Conservation (phyloP, 208 protist genomes). For the Trichomonas tenax region DNA sequence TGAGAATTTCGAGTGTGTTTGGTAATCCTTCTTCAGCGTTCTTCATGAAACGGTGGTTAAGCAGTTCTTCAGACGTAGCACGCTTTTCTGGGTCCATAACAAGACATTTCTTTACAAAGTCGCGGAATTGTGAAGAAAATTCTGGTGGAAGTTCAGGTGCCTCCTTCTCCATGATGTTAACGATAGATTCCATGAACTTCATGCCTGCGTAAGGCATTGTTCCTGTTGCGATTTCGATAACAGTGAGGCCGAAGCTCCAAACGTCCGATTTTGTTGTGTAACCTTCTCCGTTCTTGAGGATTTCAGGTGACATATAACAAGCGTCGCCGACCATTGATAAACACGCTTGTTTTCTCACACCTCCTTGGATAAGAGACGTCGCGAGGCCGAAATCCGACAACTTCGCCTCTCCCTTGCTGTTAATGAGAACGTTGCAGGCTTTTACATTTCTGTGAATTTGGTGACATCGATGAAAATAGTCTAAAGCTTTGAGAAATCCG, state of each 20-base stretch:
- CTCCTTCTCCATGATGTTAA: background rate
- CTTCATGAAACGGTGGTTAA: conserved; percentile 34
- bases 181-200: background rate
- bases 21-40: background rate
- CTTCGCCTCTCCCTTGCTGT: conserved; percentile 31
- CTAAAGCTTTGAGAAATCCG: conserved; percentile 27
- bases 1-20: background rate
- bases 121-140: conserved; percentile 28
- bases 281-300: conserved; percentile 32
- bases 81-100: conserved; percentile 34
- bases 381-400: conserved; percentile 41
- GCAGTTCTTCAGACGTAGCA: conserved; percentile 29
- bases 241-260: conserved; percentile 50
- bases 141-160: background rate
- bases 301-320: conserved; percentile 49
- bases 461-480: conserved; percentile 32
- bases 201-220: conserved; percentile 33
- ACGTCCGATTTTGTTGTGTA: conserved; percentile 46
- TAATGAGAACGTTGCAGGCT: conserved; percentile 37
- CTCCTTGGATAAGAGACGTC: background rate
- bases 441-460: conserved; percentile 38
- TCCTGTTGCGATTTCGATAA: conserved; percentile 43
- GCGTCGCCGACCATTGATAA: conserved; percentile 43
- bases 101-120: conserved; percentile 40
- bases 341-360: background rate